These are phyloP conservation scores for Hagleromyces aurorensis DNA, from an alignment of 805 yeast species.

Conservation along the genomic window DNA sequence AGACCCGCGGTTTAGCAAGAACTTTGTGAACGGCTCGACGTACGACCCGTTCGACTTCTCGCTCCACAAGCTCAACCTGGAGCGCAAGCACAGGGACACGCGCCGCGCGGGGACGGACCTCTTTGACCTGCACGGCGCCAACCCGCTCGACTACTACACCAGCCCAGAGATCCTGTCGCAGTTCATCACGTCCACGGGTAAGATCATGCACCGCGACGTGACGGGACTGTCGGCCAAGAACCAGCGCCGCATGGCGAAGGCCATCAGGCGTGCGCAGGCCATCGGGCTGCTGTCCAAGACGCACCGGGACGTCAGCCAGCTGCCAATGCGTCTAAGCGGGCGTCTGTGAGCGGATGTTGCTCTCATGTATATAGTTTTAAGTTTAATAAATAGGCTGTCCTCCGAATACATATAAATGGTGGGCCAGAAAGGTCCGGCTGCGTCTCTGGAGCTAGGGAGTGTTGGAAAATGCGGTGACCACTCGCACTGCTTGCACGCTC, in stretches of 20 bases:
- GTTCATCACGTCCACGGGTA: conserved; percentile 65
- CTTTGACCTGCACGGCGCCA: conserved; percentile 44
- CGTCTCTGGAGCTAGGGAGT: too few species aligned
- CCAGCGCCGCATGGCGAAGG: conserved; percentile 65
- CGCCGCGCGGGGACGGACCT: conserved; percentile 25
- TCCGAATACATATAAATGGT: too few species aligned
- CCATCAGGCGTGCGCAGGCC: conserved; percentile 72
- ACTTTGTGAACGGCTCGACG: conserved; percentile 42
- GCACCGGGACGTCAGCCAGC: conserved; percentile 49
- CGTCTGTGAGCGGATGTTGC: conserved; percentile 6
- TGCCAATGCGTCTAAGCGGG: conserved; percentile 29
- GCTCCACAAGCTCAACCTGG: conserved; percentile 46
- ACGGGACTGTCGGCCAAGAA: conserved; percentile 60
- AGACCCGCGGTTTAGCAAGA: conserved; percentile 36
- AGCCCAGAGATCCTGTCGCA: conserved; percentile 62
- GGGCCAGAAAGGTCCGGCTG: too few species aligned
- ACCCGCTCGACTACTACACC: conserved; percentile 64
- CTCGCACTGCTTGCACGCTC: too few species aligned
- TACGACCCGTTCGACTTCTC: conserved; percentile 84
- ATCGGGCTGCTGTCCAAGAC: conserved; percentile 72
- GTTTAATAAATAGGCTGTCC: neutral
- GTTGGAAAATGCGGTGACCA: too few species aligned
- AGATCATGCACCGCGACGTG: conserved; percentile 62
- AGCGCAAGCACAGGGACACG: conserved; percentile 31
- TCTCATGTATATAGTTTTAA: neutral